A percentile compares a stretch with the other conserved stretches of the same genome.
Conservation (phyloP, 768 basidiomycete species). For the Leccinum subgranulosum region DNA sequence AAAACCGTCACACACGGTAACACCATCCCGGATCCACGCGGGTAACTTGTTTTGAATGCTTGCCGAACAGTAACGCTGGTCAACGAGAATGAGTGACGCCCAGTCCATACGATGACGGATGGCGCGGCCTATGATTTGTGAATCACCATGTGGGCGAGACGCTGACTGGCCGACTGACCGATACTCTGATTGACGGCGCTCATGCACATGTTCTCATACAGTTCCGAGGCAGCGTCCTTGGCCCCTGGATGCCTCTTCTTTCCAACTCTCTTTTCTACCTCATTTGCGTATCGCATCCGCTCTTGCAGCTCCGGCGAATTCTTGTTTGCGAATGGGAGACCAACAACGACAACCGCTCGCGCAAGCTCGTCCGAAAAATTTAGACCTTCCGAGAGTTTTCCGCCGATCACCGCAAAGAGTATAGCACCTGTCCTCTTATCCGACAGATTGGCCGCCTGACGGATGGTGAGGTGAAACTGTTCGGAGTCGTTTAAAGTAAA, state of each 20-base stretch:
- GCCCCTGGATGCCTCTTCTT: conserved; percentile 33
- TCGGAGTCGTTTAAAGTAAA: background rate
- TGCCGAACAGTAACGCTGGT: conserved; percentile 70
- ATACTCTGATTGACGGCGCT: conserved; percentile 97
- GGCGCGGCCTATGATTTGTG: conserved; percentile 64
- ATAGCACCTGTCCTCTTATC: conserved; percentile 60
- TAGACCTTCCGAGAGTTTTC: conserved; percentile 93
- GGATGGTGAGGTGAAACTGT: conserved; percentile 2
- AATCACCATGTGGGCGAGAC: background rate
- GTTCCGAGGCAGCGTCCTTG: conserved; percentile 71
- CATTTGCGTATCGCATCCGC: conserved; percentile 83
- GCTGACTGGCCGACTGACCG: conserved; percentile 45
- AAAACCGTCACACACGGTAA: conserved; percentile 61
- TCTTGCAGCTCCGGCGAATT: conserved; percentile 90
- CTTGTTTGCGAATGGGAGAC: conserved; percentile 90
- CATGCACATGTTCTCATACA: conserved; percentile 92
- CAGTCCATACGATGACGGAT: conserved; percentile 91
- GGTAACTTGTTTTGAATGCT: conserved; percentile 82
- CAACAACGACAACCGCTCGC: conserved; percentile 81
- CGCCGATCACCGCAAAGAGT: conserved; percentile 92
- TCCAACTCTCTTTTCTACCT: conserved; percentile 47
- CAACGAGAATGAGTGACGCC: conserved; percentile 86
- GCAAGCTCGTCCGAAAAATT: conserved; percentile 80
- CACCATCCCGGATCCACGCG: conserved; percentile 75
- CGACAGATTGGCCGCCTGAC: conserved; percentile 20